phyloP scores from a whole-genome alignment of 2,329 filamentous ascomycete species.

The Boeremia exigua region DNA sequence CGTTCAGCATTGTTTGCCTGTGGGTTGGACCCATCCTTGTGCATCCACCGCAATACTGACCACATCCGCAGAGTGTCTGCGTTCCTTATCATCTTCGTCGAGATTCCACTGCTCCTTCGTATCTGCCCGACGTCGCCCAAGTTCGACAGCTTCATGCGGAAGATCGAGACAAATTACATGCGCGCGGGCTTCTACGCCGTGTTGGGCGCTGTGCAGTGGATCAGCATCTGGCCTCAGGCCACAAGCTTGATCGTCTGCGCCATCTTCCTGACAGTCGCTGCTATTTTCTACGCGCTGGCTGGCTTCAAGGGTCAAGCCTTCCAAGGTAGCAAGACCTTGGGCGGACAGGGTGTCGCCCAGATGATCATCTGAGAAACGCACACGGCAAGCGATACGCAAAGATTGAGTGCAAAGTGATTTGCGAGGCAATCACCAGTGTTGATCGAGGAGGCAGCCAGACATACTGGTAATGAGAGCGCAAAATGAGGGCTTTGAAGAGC shows the following conservation, averaged over 20 bases:
- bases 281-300: slow-evolving; percentile 79
- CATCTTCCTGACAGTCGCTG: slow-evolving; percentile 78
- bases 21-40: slow-evolving; percentile 33
- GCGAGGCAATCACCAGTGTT: neutral
- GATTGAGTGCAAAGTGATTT: neutral
- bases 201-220: slow-evolving; percentile 85
- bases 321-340: slow-evolving; percentile 92
- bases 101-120: slow-evolving; percentile 92
- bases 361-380: slow-evolving; percentile 75
- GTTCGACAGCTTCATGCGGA: slow-evolving; percentile 89
- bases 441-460: neutral
- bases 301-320: slow-evolving; percentile 84
- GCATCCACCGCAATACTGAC: slow-evolving; percentile 7
- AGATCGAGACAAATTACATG: slow-evolving; percentile 96
- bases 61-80: slow-evolving; percentile 49
- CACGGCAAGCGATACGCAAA: too few species aligned
- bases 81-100: slow-evolving; percentile 60
- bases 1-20: slow-evolving; percentile 64
- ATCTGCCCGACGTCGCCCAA: slow-evolving; percentile 93
- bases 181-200: slow-evolving; percentile 83
- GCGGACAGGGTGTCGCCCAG: slow-evolving; percentile 90
- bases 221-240: slow-evolving; percentile 69
- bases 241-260: slow-evolving; percentile 86
- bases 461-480: neutral
- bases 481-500: neutral